Percentiles rank a stretch among this genome's conserved stretches.
These are phyloP conservation scores for Trypethelium eluteriae DNA, from an alignment of 495 filamentous ascomycete genomes.

Conservation along the genomic window DNA sequence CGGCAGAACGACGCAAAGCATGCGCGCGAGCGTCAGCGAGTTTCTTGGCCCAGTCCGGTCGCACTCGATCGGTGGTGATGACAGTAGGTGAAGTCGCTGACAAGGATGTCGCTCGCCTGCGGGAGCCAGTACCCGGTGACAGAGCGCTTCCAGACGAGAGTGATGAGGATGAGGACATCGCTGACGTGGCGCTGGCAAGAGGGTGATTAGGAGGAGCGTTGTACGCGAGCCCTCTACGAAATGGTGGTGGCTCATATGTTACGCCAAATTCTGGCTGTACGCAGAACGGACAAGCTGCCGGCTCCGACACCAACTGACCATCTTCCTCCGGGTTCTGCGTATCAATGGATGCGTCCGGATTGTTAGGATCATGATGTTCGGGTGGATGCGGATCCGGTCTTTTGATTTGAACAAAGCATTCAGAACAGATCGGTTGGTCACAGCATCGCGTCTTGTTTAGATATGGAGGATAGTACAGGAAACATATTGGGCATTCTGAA, in stretches of 20 bases:
- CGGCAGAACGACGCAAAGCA: constrained; percentile 76
- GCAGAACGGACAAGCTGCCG: constrained; percentile 92
- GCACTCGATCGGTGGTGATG: constrained; percentile 82
- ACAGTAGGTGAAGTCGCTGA: constrained; percentile 73
- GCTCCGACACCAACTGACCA: constrained; percentile 73
- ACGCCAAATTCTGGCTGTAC: constrained; percentile 91
- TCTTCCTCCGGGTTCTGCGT: constrained; percentile 40
- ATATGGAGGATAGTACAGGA: constrained; percentile 90
- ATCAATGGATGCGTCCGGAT: constrained; percentile 15
- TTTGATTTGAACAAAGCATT: constrained; percentile 99
- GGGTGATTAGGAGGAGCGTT: constrained; percentile 39
- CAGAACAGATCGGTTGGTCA: constrained; percentile 94
- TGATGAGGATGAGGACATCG: constrained; percentile 63
- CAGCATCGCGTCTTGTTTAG: constrained; percentile 95
- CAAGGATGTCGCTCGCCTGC: constrained; percentile 70
- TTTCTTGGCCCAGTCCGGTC: constrained; percentile 92
- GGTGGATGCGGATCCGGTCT: constrained; percentile 91
- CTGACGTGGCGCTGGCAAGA: constrained; percentile 50
- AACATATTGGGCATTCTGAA: constrained; percentile 90
- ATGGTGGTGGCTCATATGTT: constrained; percentile 80
- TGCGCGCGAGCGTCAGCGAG: constrained; percentile 76
- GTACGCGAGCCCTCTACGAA: constrained; percentile 76
- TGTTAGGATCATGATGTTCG: constrained; percentile 56
- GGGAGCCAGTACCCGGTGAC: constrained; percentile 37
- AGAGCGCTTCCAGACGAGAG: constrained; percentile 45